Percentiles rank a stretch among this genome's conserved stretches.
Evolutionary conservation across 345 rosid species (phyloP).

Genomic region (Citrus mangshanensis): DNA sequence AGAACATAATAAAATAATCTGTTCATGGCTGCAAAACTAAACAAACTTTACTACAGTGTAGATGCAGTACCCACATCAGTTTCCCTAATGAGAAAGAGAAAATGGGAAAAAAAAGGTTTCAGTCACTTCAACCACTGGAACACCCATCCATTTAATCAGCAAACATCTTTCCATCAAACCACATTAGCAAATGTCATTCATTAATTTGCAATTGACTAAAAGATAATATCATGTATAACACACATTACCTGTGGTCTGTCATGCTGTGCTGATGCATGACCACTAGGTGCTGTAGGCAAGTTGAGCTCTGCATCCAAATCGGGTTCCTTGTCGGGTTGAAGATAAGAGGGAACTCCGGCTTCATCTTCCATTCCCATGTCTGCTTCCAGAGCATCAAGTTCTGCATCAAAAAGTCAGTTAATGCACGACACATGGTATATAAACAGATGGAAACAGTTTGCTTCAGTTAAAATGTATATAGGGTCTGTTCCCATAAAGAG

Average conservation of each 20-base stretch:
- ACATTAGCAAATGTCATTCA: not conserved
- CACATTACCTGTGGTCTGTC: slow-evolving; percentile 66
- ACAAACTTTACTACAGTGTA: not conserved
- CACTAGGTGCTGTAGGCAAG: slow-evolving; percentile 82
- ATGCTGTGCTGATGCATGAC: slow-evolving; percentile 47
- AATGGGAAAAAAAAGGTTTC: not conserved
- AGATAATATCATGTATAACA: not conserved
- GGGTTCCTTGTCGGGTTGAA: slow-evolving; percentile 86
- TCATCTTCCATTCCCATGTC: slow-evolving; percentile 96
- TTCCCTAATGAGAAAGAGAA: not conserved
- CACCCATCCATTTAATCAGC: not conserved
- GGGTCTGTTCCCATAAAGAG: not conserved
- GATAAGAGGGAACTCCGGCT: slow-evolving; percentile 88
- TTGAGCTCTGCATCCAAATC: slow-evolving; percentile 69
- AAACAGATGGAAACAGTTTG: not conserved
- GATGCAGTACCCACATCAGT: not conserved
- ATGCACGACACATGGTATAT: not conserved
- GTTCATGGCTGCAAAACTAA: too few relatives aligned
- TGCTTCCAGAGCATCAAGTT: slow-evolving; percentile 94
- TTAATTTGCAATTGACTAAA: not conserved
- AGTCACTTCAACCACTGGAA: not conserved
- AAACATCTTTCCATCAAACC: not conserved
- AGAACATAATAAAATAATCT: not conserved
- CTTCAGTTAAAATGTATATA: not conserved
- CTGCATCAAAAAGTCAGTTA: slow-evolving; percentile 36